Base-by-base conservation (phyloP, 495 filamentous ascomycete genomes). In the Thozetella sp. region DNA sequence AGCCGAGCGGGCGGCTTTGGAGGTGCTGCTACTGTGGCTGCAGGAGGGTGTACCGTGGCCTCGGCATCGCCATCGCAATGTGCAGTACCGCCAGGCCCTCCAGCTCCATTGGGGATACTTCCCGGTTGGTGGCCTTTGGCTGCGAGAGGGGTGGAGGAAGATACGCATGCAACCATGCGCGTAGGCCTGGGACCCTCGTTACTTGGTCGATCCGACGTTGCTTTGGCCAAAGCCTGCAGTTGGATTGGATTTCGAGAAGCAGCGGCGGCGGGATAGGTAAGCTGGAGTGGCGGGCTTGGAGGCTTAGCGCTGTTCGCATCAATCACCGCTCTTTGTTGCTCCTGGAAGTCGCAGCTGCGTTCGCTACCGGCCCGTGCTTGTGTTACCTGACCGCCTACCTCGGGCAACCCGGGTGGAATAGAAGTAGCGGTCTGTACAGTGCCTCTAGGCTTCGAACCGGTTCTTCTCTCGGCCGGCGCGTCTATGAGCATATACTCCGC, bases 1-100 rank as follows among this genome's bases (percentile, higher is more conserved):
- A 74, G 66, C 37, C 54, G 62, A 9, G 52, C 62, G 23, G 55
- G 63, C 24, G 43, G n/a, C 37, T 24, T 53, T 2, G 1, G 48
- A 3, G 43, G 25, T 23, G 55, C 12, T 61, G 3, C 56, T 56
- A 48, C 15, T 54, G 30, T 55, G 22, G 43, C 17, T 25, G 15
- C 40, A 40, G 19, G 37, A 20, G 19, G 22, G 19, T 34, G 22
- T 55, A 22, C 37, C 12, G 20, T 37, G 53, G 26, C 26, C n/a
- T 22, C 53, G 53, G 53, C 26, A 55, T 37, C 15, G 15, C 30
- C 15, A 15, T 37, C 15, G 30, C 15, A 6, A 6, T 6, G 15
- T 15, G 30, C 30, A 37, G 30, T 6, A 6, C 6, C 15, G 6
- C 6, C 30, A 6, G 30, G 30, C 30, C 15, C 6, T 15, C 15